Evolutionary conservation across 2,329 filamentous ascomycete genomes (phyloP).

Genomic region (Fusarium graminum): DNA sequence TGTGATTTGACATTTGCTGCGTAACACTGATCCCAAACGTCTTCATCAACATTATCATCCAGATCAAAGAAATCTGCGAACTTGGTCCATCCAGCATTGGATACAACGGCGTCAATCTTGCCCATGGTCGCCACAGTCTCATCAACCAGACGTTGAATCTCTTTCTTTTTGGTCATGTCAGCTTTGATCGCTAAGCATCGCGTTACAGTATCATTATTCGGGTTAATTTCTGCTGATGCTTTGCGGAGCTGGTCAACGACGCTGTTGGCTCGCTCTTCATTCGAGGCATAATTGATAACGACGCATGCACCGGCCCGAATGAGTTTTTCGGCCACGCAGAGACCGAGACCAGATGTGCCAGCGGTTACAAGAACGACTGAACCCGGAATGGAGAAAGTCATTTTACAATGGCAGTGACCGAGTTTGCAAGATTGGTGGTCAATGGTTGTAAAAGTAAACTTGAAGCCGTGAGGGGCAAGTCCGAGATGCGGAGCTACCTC

Average conservation of each 20-base stretch:
- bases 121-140: neutral
- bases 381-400: neutral
- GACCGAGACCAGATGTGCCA: slow-evolving; percentile 12
- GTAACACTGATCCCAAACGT: slow-evolving; percentile 22
- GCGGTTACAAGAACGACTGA: neutral
- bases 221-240: accelerated
- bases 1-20: slow-evolving; percentile 25
- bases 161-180: neutral
- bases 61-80: slow-evolving; percentile 14
- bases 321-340: slow-evolving; percentile 3
- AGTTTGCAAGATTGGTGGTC: neutral
- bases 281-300: slow-evolving; percentile 10
- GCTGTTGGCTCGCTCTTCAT: neutral
- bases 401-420: neutral
- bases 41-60: slow-evolving; percentile 19
- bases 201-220: neutral
- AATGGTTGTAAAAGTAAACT: neutral
- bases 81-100: slow-evolving; percentile 20
- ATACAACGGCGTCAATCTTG: slow-evolving; percentile 12
- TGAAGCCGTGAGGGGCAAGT: neutral
- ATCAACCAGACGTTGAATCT: neutral
- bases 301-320: slow-evolving; percentile 1
- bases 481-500: neutral
- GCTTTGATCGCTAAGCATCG: neutral
- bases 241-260: neutral